Percentiles rank a stretch among this genome's conserved stretches.
phyloP scores from a whole-genome alignment of 768 basidiomycete species.

The Kockovaella imperatae region DNA sequence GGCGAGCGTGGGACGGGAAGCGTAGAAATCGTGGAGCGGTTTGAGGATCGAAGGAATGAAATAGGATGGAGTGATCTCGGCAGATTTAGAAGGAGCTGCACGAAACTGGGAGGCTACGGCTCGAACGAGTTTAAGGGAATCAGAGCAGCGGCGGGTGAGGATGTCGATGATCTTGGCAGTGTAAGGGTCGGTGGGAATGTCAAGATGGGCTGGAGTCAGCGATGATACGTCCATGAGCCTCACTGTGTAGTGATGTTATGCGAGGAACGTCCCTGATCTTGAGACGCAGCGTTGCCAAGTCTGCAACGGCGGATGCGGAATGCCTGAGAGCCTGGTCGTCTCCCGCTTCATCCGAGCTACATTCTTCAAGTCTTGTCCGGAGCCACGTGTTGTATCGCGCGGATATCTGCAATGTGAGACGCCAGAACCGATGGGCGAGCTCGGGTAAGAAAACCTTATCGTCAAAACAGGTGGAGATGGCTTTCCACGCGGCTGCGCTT shows the following conservation, averaged over 20 bases:
- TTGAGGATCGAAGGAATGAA: conserved; percentile 75
- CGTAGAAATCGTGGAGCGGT: conserved; percentile 63
- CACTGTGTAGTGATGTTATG: background rate
- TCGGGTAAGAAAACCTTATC: conserved; percentile 76
- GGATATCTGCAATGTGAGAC: conserved; percentile 79
- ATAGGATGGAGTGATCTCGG: conserved; percentile 64
- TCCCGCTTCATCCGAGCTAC: conserved; percentile 42
- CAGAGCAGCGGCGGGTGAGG: conserved; percentile 71
- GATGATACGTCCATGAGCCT: background rate
- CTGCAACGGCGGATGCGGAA: conserved; percentile 46
- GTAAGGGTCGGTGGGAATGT: conserved; percentile 14
- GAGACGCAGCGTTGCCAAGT: conserved; percentile 56
- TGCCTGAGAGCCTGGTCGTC: conserved; percentile 44
- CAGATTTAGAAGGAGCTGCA: conserved; percentile 59
- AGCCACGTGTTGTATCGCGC: conserved; percentile 75
- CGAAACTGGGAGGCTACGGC: conserved; percentile 86
- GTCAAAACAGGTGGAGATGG: conserved; percentile 76
- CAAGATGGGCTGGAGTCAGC: conserved; percentile 7
- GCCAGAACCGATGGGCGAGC: conserved; percentile 80
- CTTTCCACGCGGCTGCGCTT: conserved; percentile 61
- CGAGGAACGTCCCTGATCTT: conserved; percentile 50
- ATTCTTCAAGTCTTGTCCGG: conserved; percentile 44
- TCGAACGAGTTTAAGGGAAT: conserved; percentile 72
- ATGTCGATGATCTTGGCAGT: conserved; percentile 53
- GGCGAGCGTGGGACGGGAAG: conserved; percentile 54